Percentiles rank a stretch among this genome's conserved stretches.
These are phyloP conservation scores for Fusarium luffae DNA, from an alignment of 2,329 filamentous ascomycete genomes.

Conservation along the genomic window DNA sequence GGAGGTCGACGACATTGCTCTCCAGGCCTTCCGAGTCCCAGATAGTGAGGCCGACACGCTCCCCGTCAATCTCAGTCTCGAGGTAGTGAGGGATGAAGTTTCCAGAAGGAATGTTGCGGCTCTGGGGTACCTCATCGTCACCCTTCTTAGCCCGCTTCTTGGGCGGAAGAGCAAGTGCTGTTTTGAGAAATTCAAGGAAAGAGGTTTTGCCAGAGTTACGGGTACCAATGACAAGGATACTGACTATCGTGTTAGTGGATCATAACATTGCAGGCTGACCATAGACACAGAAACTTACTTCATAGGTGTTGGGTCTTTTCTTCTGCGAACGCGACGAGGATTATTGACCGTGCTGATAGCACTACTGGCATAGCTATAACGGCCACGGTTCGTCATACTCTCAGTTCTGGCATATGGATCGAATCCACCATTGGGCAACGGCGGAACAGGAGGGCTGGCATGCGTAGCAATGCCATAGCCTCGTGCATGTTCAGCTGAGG, in stretches of 20 bases:
- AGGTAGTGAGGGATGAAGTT: constrained; percentile 90
- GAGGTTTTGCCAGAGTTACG: constrained; percentile 93
- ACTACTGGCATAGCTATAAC: constrained; percentile 96
- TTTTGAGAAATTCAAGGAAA: constrained; percentile 94
- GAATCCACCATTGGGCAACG: constrained; percentile 69
- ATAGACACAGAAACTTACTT: constrained; percentile 76
- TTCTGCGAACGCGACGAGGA: constrained; percentile 87
- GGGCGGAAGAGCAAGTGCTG: constrained; percentile 82
- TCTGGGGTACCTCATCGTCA: constrained; percentile 69
- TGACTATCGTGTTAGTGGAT: constrained; percentile 52
- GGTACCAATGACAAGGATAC: constrained; percentile 89
- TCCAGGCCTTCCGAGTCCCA: constrained; percentile 98
- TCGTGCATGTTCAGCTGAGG: constrained; percentile 63
- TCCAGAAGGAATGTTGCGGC: constrained; percentile 65
- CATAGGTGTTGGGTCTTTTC: constrained; percentile 97
- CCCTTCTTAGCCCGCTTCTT: constrained; percentile 74
- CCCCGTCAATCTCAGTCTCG: constrained; percentile 92
- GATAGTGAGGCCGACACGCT: constrained; percentile 90
- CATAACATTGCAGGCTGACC: not conserved
- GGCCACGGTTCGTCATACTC: constrained; percentile 96
- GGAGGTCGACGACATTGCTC: constrained; percentile 93
- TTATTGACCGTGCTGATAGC: constrained; percentile 92
- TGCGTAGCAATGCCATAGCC: constrained; percentile 51
- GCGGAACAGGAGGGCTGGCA: constrained; percentile 63
- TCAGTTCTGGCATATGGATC: constrained; percentile 87